These are phyloP conservation scores for Houttuynia cordata DNA, from an alignment of 164 flowering plant species.

Conservation along the genomic window DNA sequence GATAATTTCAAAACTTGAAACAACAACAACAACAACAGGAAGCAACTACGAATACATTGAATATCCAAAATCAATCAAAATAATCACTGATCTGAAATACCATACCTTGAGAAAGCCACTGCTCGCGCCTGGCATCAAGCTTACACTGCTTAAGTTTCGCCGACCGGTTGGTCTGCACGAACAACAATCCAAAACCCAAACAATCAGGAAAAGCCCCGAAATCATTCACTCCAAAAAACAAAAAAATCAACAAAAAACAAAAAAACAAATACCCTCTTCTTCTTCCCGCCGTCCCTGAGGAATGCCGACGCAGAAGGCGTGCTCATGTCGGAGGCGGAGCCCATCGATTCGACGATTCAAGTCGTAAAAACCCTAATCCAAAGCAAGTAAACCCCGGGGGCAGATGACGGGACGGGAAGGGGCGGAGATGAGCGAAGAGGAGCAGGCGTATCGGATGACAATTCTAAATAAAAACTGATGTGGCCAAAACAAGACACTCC, in stretches of 20 bases:
- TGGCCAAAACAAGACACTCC: too few relatives aligned
- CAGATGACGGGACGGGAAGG: background rate
- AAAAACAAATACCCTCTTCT: conserved; percentile 46
- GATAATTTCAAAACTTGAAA: too few relatives aligned
- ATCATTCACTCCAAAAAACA: background rate
- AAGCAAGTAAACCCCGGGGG: conserved; percentile 4
- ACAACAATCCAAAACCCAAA: conserved; percentile 1
- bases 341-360: conserved; percentile 19
- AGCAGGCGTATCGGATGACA: conserved; percentile 30
- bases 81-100: background rate
- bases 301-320: conserved; percentile 25
- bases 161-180: conserved; percentile 50
- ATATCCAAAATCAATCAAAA: background rate
- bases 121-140: conserved; percentile 79
- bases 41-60: background rate
- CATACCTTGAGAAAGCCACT: conserved; percentile 26
- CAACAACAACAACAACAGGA: background rate
- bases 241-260: background rate
- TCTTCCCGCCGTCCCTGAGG: conserved; percentile 46
- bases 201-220: background rate
- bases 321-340: conserved; percentile 40
- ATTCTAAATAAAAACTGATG: conserved; percentile 31
- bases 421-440: background rate
- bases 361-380: conserved; percentile 33
- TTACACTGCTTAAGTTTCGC: conserved; percentile 86